Evolutionary conservation across 129 eudicot genomes (phyloP).

Genomic region (Dittrichia graveolens): DNA sequence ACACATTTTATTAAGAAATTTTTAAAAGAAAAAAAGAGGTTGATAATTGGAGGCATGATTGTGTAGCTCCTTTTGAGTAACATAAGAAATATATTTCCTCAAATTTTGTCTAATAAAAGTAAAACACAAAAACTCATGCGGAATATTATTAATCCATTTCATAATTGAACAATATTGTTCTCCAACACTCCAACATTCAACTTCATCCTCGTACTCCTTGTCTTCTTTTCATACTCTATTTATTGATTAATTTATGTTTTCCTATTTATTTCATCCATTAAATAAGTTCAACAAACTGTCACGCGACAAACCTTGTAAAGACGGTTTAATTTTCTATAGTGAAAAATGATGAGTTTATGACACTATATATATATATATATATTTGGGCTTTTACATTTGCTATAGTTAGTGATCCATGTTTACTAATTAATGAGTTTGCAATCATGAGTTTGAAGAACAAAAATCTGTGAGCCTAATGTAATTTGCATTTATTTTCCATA

Average conservation of each 20-base stretch:
- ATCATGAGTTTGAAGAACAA: too few relatives aligned
- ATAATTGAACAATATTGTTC: conserved; percentile 33
- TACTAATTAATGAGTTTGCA: too few relatives aligned
- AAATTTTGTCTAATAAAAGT: conserved; percentile 37
- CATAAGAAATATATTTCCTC: conserved; percentile 26
- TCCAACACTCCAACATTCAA: conserved; percentile 37
- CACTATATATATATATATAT: too few relatives aligned
- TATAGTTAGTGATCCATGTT: too few relatives aligned
- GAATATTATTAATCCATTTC: conserved; percentile 32
- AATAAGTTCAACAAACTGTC: not conserved
- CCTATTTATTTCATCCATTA: not conserved
- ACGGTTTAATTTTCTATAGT: too few relatives aligned
- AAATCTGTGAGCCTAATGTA: too few relatives aligned
- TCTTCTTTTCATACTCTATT: conserved; percentile 20
- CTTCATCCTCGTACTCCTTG: conserved; percentile 43
- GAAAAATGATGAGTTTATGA: too few relatives aligned
- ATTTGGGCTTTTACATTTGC: too few relatives aligned
- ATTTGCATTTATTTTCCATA: too few relatives aligned
- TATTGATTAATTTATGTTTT: not conserved
- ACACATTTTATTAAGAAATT: too few relatives aligned
- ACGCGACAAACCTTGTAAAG: too few relatives aligned
- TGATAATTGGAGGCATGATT: conserved; percentile 31
- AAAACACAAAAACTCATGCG: conserved; percentile 45
- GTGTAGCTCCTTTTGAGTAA: conserved; percentile 38
- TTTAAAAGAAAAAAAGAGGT: conserved; percentile 22